phyloP scores from a whole-genome alignment of 108 stramenopile genomes.

The Schizochytrium sp. region DNA sequence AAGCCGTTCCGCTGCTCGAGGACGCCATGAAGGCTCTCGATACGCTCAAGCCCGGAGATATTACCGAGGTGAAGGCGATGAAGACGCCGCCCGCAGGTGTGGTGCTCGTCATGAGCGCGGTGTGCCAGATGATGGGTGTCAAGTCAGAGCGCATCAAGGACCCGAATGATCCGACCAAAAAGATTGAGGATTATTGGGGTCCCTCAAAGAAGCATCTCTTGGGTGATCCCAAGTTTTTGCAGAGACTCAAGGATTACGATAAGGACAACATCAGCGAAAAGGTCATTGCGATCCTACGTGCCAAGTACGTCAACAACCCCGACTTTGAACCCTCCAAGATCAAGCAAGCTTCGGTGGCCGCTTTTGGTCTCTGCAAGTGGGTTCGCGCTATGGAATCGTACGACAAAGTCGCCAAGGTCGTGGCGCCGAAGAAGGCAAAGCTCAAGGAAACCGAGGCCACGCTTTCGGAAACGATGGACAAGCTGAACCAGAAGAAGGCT shows the following conservation, averaged over 20 bases:
- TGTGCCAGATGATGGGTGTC: slow-evolving; percentile 54
- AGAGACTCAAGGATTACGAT: slow-evolving; percentile 52
- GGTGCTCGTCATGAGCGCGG: slow-evolving; percentile 41
- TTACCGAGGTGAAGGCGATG: slow-evolving; percentile 58
- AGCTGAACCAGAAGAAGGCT: slow-evolving; percentile 44
- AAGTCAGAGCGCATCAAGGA: slow-evolving; percentile 54
- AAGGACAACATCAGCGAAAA: slow-evolving; percentile 44
- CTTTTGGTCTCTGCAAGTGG: slow-evolving; percentile 57
- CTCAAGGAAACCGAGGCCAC: slow-evolving; percentile 44
- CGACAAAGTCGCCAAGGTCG: slow-evolving; percentile 49
- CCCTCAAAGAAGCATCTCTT: slow-evolving; percentile 48
- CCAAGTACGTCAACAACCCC: slow-evolving; percentile 39
- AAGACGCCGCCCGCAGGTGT: slow-evolving; percentile 52
- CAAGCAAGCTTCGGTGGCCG: slow-evolving; percentile 49
- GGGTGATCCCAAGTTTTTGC: slow-evolving; percentile 46
- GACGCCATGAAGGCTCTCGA: slow-evolving; percentile 44
- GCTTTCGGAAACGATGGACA: slow-evolving; percentile 43
- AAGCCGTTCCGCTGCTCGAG: slow-evolving; percentile 54
- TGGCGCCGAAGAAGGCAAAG: slow-evolving; percentile 56
- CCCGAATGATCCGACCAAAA: slow-evolving; percentile 49
- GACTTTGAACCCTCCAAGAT: slow-evolving; percentile 50
- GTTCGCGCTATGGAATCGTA: slow-evolving; percentile 57
- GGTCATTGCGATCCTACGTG: slow-evolving; percentile 42
- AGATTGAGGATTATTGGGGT: slow-evolving; percentile 55
- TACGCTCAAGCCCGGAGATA: slow-evolving; percentile 42